Evolutionary conservation across 148 eudicot species (phyloP), one percentile per base, ranked within the genome.

Genomic region (Heliosperma pusillum): DNA sequence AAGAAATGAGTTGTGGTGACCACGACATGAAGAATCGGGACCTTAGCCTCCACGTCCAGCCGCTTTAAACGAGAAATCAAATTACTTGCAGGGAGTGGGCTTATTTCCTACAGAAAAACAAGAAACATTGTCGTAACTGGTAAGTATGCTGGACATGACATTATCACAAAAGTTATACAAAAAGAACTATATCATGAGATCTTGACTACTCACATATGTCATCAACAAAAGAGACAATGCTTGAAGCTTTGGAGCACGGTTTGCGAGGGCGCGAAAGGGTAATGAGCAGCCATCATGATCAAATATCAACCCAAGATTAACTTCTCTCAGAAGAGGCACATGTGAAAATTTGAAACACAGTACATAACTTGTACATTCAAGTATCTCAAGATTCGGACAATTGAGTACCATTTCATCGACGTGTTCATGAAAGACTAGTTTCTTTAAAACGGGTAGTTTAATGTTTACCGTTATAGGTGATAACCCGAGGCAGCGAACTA

Each of bases 341-440:
- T 72, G 53, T 10, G 53, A 30, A 21, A 58, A 59, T 30, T 20
- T 58, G 13, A 72, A 55, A 30, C 15, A 17, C 1, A 0, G 2
- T 30, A 22, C 33, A 13, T 10, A 20, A 17, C 66, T 55, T 0
- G 0, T 2, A 58, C 21, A 58, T 7, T 72, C 50, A 72, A 72
- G 50, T 20, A 13, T 58, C 30, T 72, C 65, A 59, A 72, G 75
- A 30, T 27, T 58, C 4, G 75, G 75, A 58, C 75, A 72, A 20
- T 72, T 22, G 33, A 72, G 27, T 50, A 58, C 53, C n/a, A 72
- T 15, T 8, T 4, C 33, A 1, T 0, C 3, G 1, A 36, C 1
- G 36, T 0, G 4, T n/a, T 21, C 75, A 10, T 3, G 0, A 22
- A 72, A 8, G 25, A 26, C 11, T 29, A 72, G 50, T 58, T 58